These are phyloP conservation scores for Aphanomyces astaci DNA, from an alignment of 352 stramenopile species.

Conservation along the genomic window DNA sequence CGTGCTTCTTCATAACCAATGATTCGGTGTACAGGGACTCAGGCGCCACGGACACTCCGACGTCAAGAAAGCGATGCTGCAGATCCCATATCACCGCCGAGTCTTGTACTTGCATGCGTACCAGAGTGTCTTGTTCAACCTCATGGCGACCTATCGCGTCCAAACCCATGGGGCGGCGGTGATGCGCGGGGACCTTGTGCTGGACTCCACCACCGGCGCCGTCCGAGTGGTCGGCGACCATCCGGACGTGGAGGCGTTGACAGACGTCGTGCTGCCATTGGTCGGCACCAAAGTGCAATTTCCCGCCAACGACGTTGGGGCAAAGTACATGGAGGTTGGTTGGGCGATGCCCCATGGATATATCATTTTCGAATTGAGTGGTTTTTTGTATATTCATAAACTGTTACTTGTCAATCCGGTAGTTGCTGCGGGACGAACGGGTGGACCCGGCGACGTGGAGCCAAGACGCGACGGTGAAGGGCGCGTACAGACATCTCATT, in stretches of 20 bases:
- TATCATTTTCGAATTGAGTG: not conserved
- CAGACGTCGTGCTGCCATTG: slow-evolving; percentile 48
- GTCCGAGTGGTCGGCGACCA: not conserved
- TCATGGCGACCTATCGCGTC: slow-evolving; percentile 46
- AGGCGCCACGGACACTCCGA: slow-evolving; percentile 47
- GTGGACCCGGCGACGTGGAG: slow-evolving; percentile 33
- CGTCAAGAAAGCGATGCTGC: slow-evolving; percentile 47
- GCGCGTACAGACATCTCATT: slow-evolving; percentile 49
- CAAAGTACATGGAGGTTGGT: slow-evolving; percentile 38
- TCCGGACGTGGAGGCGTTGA: slow-evolving; percentile 27
- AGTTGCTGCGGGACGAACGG: slow-evolving; percentile 44
- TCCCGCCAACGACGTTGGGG: slow-evolving; percentile 39
- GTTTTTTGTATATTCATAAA: not conserved
- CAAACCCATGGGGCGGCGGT: slow-evolving; percentile 31
- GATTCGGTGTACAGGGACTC: slow-evolving; percentile 29
- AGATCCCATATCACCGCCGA: slow-evolving; percentile 46
- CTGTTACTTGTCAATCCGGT: slow-evolving; percentile 13
- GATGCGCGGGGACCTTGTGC: slow-evolving; percentile 52
- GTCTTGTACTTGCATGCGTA: slow-evolving; percentile 72
- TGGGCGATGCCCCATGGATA: not conserved
- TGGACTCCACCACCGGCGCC: slow-evolving; percentile 30
- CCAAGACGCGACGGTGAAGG: slow-evolving; percentile 42
- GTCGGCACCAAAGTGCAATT: slow-evolving; percentile 43
- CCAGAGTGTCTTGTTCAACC: slow-evolving; percentile 72
- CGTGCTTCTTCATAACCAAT: too few relatives aligned